Conservation (phyloP, 1,284 basidiomycete genomes). For the Sanghuangporus sanghuang region DNA sequence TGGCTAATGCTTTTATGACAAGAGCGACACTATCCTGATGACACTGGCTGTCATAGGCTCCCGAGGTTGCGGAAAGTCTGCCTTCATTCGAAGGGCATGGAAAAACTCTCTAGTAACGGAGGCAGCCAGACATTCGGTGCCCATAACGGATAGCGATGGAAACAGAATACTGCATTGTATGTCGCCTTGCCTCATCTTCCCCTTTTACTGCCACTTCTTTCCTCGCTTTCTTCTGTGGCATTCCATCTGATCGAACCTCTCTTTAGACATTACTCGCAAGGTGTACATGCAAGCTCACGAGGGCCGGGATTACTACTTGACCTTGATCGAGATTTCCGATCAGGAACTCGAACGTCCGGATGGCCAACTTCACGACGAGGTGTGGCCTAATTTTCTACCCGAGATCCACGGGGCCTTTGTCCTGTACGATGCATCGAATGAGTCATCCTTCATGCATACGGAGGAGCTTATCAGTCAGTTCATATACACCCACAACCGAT, state of each 20-base stretch:
- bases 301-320: conserved; percentile 15
- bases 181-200: not conserved
- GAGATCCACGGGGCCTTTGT: conserved; percentile 65
- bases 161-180: conserved; percentile 13
- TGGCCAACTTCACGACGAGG: conserved; percentile 13
- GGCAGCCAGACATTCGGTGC: conserved; percentile 24
- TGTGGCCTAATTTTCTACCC: conserved; percentile 45
- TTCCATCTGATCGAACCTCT: not conserved
- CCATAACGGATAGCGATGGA: conserved; percentile 2
- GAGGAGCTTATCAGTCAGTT: conserved; percentile 57
- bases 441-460: conserved; percentile 56
- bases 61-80: conserved; percentile 66
- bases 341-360: conserved; percentile 13
- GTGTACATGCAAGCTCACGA: conserved; percentile 12
- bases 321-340: conserved; percentile 11
- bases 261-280: conserved; percentile 8
- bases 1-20: not conserved
- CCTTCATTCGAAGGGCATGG: conserved; percentile 62
- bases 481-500: not conserved
- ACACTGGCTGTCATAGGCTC: conserved; percentile 64
- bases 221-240: not conserved
- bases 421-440: conserved; percentile 67
- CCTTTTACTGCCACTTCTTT: not conserved
- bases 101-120: conserved; percentile 50
- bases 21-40: conserved; percentile 25